Conservation (phyloP, 768 basidiomycete species). For the Cantharellus cinnabarinus region DNA sequence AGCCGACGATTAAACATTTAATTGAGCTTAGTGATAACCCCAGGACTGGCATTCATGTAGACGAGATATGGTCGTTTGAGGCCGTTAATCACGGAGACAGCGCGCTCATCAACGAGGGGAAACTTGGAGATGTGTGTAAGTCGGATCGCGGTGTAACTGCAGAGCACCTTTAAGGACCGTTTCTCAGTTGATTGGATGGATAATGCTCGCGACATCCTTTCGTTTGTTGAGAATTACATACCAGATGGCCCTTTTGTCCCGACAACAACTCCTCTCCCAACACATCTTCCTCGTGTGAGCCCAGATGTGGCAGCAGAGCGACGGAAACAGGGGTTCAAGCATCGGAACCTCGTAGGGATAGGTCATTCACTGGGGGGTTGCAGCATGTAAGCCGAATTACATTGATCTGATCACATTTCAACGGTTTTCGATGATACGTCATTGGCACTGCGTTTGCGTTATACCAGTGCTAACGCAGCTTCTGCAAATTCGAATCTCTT, state of each 20-base stretch:
- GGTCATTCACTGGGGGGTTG: constrained; percentile 81
- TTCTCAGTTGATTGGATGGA: constrained; percentile 55
- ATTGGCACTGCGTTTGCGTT: neutral
- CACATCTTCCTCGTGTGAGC: constrained; percentile 31
- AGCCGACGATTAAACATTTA: constrained; percentile 38
- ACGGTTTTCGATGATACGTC: neutral
- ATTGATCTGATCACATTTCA: constrained; percentile 8
- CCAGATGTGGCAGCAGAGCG: constrained; percentile 24
- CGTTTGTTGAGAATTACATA: constrained; percentile 49
- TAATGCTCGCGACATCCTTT: constrained; percentile 53
- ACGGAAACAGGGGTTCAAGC: constrained; percentile 26
- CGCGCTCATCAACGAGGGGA: constrained; percentile 41
- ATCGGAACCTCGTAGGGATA: constrained; percentile 40
- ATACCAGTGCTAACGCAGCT: constrained; percentile 40
- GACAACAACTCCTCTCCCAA: constrained; percentile 24
- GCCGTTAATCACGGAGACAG: constrained; percentile 72
- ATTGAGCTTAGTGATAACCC: constrained; percentile 20
- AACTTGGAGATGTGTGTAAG: constrained; percentile 40
- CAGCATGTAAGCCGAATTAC: constrained; percentile 31
- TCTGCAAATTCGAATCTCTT: constrained; percentile 44
- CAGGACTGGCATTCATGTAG: constrained; percentile 22
- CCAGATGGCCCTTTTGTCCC: constrained; percentile 20
- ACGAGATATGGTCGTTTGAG: constrained; percentile 72
- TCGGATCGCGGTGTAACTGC: constrained; percentile 1
- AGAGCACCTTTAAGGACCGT: neutral